phyloP scores from a whole-genome alignment of 441 rosid species.

The Erodium chrysanthum region DNA sequence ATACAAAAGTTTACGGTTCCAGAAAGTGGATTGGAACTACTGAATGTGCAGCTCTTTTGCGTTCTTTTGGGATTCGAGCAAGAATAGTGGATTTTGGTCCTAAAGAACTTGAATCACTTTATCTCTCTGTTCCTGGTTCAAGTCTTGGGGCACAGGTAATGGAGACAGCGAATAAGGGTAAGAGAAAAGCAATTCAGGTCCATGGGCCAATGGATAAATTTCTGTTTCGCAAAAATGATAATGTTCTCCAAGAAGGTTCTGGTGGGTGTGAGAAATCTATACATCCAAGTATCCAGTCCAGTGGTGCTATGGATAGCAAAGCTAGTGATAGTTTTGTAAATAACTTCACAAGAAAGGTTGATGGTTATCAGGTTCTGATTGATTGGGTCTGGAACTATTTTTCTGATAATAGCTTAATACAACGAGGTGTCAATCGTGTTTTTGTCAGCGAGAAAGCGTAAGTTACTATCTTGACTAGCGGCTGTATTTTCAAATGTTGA shows the following conservation, averaged over 20 bases:
- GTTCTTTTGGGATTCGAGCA: slow-evolving; percentile 64
- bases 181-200: slow-evolving; percentile 31
- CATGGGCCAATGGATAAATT: slow-evolving; percentile 70
- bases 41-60: slow-evolving; percentile 67
- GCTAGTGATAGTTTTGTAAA: slow-evolving; percentile 11
- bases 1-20: slow-evolving; percentile 38
- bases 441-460: slow-evolving; percentile 43
- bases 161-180: slow-evolving; percentile 1
- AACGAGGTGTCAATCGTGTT: slow-evolving; percentile 27
- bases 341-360: slow-evolving; percentile 22
- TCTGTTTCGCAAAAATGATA: slow-evolving; percentile 20
- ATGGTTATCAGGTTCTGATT: slow-evolving; percentile 40
- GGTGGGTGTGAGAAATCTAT: slow-evolving; percentile 6
- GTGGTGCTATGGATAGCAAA: slow-evolving; percentile 11
- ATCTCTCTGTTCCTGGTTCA: slow-evolving; percentile 62
- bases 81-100: slow-evolving; percentile 74
- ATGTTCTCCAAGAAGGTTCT: slow-evolving; percentile 16
- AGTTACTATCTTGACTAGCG: slow-evolving; percentile 18
- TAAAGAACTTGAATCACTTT: slow-evolving; percentile 34
- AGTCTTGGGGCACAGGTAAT: slow-evolving; percentile 20
- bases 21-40: slow-evolving; percentile 57
- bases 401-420: slow-evolving; percentile 30
- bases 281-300: slow-evolving; percentile 9
- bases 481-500: background rate
- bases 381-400: slow-evolving; percentile 88